A percentile compares a stretch with the other conserved stretches of the same genome.
phyloP scores from a whole-genome alignment of 2,329 filamentous ascomycete species.

The Phialophora tarda region DNA sequence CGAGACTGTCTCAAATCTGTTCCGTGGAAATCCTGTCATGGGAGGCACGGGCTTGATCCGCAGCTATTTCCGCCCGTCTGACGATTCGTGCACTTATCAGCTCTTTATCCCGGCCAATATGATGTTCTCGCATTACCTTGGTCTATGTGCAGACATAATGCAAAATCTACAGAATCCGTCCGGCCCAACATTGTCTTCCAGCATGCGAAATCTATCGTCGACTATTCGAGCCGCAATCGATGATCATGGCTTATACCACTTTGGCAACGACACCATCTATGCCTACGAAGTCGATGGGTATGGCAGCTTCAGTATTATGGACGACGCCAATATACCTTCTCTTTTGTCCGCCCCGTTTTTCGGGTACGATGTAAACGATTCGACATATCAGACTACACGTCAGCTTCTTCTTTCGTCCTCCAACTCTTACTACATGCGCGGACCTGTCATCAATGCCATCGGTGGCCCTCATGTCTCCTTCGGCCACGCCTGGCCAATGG shows the following conservation, averaged over 20 bases:
- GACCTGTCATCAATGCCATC: conserved; percentile 80
- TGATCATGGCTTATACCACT: background rate
- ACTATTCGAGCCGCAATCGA: conserved; percentile 1
- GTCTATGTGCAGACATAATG: conserved; percentile 11
- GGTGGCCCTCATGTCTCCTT: conserved; percentile 82
- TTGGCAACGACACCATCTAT: conserved; percentile 60
- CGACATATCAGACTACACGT: conserved; percentile 84
- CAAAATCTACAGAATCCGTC: background rate
- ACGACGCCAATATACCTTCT: conserved; percentile 69
- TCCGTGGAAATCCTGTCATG: conserved; percentile 87
- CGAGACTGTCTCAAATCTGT: conserved; percentile 81
- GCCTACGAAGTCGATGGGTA: conserved; percentile 70
- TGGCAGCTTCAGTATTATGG: conserved; percentile 66
- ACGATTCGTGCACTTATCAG: conserved; percentile 90
- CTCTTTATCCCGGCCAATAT: conserved; percentile 96
- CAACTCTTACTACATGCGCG: conserved; percentile 88
- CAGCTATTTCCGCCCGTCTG: conserved; percentile 91
- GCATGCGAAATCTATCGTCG: background rate
- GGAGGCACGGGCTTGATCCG: conserved; percentile 82
- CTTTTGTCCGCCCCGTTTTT: conserved; percentile 61
- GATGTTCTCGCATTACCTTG: conserved; percentile 55
- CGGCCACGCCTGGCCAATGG: conserved; percentile 95
- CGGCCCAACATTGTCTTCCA: background rate
- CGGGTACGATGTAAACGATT: conserved; percentile 64
- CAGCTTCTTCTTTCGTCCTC: conserved; percentile 75